Evolutionary conservation across 176 grass and related monocot species (phyloP).

Genomic region (Oryza coarctata): DNA sequence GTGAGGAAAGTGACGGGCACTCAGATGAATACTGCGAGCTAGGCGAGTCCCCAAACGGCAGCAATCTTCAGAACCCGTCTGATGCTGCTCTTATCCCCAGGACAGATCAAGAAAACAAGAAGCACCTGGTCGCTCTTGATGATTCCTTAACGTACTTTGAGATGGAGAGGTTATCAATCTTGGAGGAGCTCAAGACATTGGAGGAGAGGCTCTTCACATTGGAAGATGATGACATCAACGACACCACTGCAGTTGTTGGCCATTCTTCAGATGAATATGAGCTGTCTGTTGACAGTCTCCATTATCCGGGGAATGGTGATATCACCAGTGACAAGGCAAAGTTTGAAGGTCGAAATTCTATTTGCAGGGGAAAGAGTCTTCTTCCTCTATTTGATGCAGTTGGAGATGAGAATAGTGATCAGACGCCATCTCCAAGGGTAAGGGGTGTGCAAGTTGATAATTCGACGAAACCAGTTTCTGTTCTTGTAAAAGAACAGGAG

Average conservation of each 20-base stretch:
- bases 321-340: constrained; percentile 32
- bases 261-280: constrained; percentile 34
- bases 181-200: constrained; percentile 84
- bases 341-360: constrained; percentile 33
- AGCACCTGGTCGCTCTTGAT: constrained; percentile 55
- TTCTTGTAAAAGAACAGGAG: constrained; percentile 47
- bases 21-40: constrained; percentile 44
- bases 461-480: constrained; percentile 10
- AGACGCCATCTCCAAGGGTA: constrained; percentile 1
- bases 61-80: constrained; percentile 30
- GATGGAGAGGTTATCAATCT: constrained; percentile 85
- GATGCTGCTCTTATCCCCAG: constrained; percentile 15
- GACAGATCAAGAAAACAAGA: constrained; percentile 31
- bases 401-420: constrained; percentile 44
- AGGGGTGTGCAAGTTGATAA: constrained; percentile 15
- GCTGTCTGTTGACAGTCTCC: constrained; percentile 24
- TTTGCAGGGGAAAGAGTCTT: constrained; percentile 67
- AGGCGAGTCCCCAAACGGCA: constrained; percentile 50
- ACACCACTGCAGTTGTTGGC: constrained; percentile 29
- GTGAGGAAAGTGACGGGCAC: constrained; percentile 54
- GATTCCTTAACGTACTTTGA: constrained; percentile 88
- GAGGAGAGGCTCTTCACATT: constrained; percentile 83
- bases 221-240: constrained; percentile 63
- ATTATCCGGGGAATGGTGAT: constrained; percentile 16
- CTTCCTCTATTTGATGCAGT: constrained; percentile 80